These are phyloP conservation scores for Paramecium sonneborni DNA, from an alignment of 73 alveolate genomes.

Conservation along the genomic window DNA sequence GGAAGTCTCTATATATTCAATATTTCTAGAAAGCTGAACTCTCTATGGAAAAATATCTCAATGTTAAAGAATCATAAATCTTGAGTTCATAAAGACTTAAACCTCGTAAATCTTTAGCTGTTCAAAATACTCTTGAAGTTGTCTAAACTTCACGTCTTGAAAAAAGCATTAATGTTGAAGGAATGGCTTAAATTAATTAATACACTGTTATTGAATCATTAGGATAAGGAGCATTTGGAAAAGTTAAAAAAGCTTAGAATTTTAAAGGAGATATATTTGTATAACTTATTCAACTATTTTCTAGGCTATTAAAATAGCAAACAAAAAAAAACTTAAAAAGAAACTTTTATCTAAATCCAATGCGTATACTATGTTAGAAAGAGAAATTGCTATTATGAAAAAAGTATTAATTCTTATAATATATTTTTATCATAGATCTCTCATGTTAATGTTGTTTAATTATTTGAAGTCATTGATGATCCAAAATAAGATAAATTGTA, in stretches of 20 bases:
- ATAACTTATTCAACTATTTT: not conserved
- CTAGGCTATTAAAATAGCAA: conserved; percentile 61
- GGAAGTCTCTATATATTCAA: not conserved
- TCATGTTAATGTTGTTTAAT: conserved; percentile 52
- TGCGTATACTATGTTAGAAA: conserved; percentile 65
- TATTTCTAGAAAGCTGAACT: conserved; percentile 29
- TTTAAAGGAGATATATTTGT: conserved; percentile 13
- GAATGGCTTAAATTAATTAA: conserved; percentile 46
- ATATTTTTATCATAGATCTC: conserved; percentile 1
- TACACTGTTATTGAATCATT: conserved; percentile 35
- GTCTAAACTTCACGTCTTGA: conserved; percentile 57
- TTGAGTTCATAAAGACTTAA: conserved; percentile 3
- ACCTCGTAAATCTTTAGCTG: conserved; percentile 34
- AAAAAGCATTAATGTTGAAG: conserved; percentile 60
- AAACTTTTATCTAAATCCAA: conserved; percentile 56
- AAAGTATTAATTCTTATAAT: not conserved
- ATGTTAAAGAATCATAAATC: not conserved
- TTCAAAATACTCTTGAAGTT: conserved; percentile 20
- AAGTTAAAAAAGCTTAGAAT: conserved; percentile 49
- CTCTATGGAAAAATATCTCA: conserved; percentile 9
- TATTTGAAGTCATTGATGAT: conserved; percentile 67
- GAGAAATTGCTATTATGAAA: conserved; percentile 69
- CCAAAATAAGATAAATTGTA: conserved; percentile 60
- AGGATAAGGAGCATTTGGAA: conserved; percentile 65
- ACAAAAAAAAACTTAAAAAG: conserved; percentile 60